A percentile compares a stretch with the other conserved stretches of the same genome.
phyloP scores from a whole-genome alignment of 768 basidiomycete species.

The Trametopsis cervina region DNA sequence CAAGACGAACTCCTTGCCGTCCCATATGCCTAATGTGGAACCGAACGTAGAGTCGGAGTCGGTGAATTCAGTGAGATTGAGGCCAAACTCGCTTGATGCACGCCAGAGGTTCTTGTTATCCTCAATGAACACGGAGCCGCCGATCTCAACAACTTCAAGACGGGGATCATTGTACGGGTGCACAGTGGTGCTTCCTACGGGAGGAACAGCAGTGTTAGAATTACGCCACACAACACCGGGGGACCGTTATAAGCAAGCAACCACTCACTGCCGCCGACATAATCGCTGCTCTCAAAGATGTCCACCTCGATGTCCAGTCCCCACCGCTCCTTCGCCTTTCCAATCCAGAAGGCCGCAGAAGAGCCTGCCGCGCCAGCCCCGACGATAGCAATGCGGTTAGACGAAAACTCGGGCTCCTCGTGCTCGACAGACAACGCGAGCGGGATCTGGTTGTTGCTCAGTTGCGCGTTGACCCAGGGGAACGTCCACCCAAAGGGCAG shows the following conservation, averaged over 20 bases:
- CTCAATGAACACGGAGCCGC: constrained; percentile 81
- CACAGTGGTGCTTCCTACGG: constrained; percentile 68
- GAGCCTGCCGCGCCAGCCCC: constrained; percentile 88
- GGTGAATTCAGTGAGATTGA: constrained; percentile 44
- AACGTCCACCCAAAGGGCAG: constrained; percentile 7
- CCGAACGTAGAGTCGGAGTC: constrained; percentile 28
- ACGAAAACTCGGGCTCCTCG: not conserved
- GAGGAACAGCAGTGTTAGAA: constrained; percentile 5
- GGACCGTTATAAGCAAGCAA: too few relatives aligned
- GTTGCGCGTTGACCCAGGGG: constrained; percentile 6
- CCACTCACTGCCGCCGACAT: constrained; percentile 81
- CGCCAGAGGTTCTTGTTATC: constrained; percentile 67
- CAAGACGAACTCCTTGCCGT: constrained; percentile 66
- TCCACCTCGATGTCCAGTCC: constrained; percentile 71
- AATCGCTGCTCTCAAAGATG: constrained; percentile 70
- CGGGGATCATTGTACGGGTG: constrained; percentile 59
- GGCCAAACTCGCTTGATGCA: constrained; percentile 75
- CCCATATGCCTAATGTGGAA: constrained; percentile 62
- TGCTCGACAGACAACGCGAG: not conserved
- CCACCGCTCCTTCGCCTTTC: constrained; percentile 65
- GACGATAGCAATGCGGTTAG: constrained; percentile 72
- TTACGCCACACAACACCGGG: too few relatives aligned
- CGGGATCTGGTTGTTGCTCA: constrained; percentile 3
- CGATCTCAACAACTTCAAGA: constrained; percentile 68
- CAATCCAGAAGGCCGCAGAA: constrained; percentile 81